phyloP scores from a whole-genome alignment of 2,329 filamentous ascomycete species.

The Geosmithia flava region DNA sequence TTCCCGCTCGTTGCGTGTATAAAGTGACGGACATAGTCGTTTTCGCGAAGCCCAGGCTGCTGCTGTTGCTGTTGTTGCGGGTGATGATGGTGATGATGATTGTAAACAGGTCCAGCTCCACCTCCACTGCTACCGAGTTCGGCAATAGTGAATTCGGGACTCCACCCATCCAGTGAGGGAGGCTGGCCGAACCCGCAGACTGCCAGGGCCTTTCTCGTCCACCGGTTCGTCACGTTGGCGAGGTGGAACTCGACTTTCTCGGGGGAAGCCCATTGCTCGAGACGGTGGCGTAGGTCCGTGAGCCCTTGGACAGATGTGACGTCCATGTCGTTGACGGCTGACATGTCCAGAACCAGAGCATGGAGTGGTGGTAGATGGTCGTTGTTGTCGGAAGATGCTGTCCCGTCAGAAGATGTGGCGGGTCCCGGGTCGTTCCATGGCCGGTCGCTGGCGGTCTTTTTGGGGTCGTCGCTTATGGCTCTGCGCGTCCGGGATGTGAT shows the following conservation, averaged over 20 bases:
- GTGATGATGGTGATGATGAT: too few species aligned
- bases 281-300: constrained; percentile 38
- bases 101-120: too few species aligned
- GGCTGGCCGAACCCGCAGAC: constrained; percentile 38
- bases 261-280: constrained; percentile 36
- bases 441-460: constrained; percentile 19
- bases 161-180: neutral
- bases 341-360: constrained; percentile 42
- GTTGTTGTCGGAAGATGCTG: constrained; percentile 17
- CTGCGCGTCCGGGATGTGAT: constrained; percentile 36
- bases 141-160: neutral
- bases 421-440: constrained; percentile 42
- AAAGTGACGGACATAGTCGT: neutral
- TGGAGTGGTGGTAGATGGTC: constrained; percentile 34
- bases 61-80: too few species aligned
- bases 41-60: neutral
- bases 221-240: constrained; percentile 38
- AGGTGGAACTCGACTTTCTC: constrained; percentile 36
- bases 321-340: constrained; percentile 41
- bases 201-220: constrained; percentile 42
- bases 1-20: neutral
- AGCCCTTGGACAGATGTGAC: constrained; percentile 41
- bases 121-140: neutral
- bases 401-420: constrained; percentile 28
- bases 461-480: neutral